phyloP scores from a whole-genome alignment of 1,139 yeast species.

The Sugiyamaella pinicola region DNA sequence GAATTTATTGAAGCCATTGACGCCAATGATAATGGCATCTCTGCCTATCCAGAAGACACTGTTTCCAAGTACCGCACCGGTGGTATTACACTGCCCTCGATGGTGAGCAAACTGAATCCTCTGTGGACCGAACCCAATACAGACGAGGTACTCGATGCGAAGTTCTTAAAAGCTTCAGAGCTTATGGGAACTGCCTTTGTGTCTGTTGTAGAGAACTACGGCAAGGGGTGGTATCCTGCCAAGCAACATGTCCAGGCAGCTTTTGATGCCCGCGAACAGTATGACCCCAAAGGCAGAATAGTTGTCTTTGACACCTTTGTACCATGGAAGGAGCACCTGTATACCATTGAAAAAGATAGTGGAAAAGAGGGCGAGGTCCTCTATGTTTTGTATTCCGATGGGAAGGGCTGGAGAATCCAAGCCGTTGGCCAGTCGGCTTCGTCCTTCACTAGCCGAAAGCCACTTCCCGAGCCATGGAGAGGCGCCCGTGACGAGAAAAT shows the following conservation, averaged over 20 bases:
- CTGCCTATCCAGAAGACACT: constrained; percentile 57
- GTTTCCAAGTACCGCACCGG: constrained; percentile 44
- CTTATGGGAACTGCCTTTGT: constrained; percentile 83
- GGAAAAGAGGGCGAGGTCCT: constrained; percentile 56
- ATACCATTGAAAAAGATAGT: constrained; percentile 67
- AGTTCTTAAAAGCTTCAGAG: constrained; percentile 70
- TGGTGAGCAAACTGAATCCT: constrained; percentile 81
- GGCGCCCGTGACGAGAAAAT: constrained; percentile 89
- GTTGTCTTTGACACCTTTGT: constrained; percentile 71
- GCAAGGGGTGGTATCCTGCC: constrained; percentile 91
- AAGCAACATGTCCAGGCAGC: constrained; percentile 74
- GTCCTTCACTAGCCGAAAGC: constrained; percentile 81
- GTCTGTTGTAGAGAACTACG: constrained; percentile 68
- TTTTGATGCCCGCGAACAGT: constrained; percentile 46
- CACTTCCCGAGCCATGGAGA: constrained; percentile 89
- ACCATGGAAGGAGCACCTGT: constrained; percentile 95
- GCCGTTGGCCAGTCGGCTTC: constrained; percentile 78
- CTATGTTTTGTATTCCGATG: constrained; percentile 80
- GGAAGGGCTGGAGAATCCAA: constrained; percentile 81
- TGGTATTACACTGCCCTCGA: constrained; percentile 73
- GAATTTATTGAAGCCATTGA: constrained; percentile 90
- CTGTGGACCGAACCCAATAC: constrained; percentile 69
- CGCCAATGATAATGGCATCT: constrained; percentile 94
- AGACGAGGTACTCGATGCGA: constrained; percentile 65
- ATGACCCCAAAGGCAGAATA: constrained; percentile 63